phyloP scores from a whole-genome alignment of 495 filamentous ascomycete species.

The Podospora bellae-mahoneyi region DNA sequence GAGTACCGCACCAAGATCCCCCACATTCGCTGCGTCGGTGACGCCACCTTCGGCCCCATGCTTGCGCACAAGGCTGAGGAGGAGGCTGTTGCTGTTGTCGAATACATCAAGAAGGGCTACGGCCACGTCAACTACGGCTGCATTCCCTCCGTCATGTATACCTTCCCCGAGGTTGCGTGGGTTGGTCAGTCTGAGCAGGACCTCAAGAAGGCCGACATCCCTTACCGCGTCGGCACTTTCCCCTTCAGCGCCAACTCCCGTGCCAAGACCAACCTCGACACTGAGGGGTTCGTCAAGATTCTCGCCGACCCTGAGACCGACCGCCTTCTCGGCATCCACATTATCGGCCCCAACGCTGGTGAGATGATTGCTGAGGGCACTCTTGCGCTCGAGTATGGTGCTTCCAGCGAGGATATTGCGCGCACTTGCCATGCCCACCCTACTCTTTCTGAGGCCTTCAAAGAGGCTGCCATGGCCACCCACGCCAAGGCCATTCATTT shows the following conservation, averaged over 20 bases:
- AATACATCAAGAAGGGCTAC: conserved; percentile 95
- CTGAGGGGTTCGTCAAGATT: conserved; percentile 96
- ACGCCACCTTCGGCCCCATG: conserved; percentile 98
- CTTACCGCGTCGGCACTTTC: conserved; percentile 89
- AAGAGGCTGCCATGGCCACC: conserved; percentile 98
- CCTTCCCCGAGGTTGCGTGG: conserved; percentile 97
- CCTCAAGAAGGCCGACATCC: conserved; percentile 80
- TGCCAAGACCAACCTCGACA: conserved; percentile 98
- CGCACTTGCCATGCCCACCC: conserved; percentile 97
- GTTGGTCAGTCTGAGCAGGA: conserved; percentile 98
- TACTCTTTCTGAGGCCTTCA: conserved; percentile 94
- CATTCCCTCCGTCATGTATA: conserved; percentile 99
- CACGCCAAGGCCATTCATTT: conserved; percentile 96
- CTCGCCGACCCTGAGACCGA: conserved; percentile 95
- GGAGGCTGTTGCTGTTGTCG: conserved; percentile 88
- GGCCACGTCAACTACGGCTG: conserved; percentile 98
- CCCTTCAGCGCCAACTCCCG: conserved; percentile 96
- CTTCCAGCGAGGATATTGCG: conserved; percentile 89
- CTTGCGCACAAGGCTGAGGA: conserved; percentile 99
- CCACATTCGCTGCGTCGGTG: conserved; percentile 95
- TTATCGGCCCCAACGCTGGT: conserved; percentile 90
- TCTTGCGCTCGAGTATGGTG: conserved; percentile 93
- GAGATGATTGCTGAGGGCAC: conserved; percentile 99
- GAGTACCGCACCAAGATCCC: conserved; percentile 97
- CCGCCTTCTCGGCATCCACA: conserved; percentile 90